Base-by-base conservation (phyloP, 108 stramenopile species). In the Schizochytrium sp. region DNA sequence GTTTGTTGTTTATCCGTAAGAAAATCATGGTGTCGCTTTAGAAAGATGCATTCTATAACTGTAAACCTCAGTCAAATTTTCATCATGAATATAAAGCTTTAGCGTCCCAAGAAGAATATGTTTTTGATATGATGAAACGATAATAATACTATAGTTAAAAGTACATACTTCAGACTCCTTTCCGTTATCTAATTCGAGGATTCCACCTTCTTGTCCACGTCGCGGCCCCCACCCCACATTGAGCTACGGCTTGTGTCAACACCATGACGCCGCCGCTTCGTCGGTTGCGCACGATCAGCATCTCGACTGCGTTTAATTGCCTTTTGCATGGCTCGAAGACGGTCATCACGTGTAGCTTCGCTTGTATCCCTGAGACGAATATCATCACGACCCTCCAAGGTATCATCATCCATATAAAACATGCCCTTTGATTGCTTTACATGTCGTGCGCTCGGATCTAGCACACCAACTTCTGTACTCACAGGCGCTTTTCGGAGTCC, bases 331-430 rank as follows among this genome's bases (percentile, higher is more conserved):
- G 64, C 64, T 38, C 64, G 64, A 0, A 69, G 64, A 7, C 64
- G 64, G 12, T 69, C 64, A 44, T 69, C 64, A 38, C 44, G 64
- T 15, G 64, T 69, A 8, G 40, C 64, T 7, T 44, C 64, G 12
- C 5, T 0, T 28, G 7, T 44, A 8, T 69, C 15, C 42, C 64
- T 38, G 5, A 7, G 64, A 15, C 64, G 64, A 0, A 69, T 44
- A 15, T 69, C 64, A 44, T 12, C 12, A 7, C 42, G 5, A 7
- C 64, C 64, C 5, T 69, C 64, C 64, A 69, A 3, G 1, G 64
- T 44, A 44, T 69, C 64, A 7, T 69, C 64, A 69, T 69, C 64
- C 64, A 69, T 69, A 69, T 13, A 69, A 69, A 69, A 69, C 64
- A 69, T 69, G 64, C 64, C 64, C 64, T 69, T 69, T 38, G 28